phyloP scores from a whole-genome alignment of 2,329 filamentous ascomycete genomes.

The Exophiala bonariae region DNA sequence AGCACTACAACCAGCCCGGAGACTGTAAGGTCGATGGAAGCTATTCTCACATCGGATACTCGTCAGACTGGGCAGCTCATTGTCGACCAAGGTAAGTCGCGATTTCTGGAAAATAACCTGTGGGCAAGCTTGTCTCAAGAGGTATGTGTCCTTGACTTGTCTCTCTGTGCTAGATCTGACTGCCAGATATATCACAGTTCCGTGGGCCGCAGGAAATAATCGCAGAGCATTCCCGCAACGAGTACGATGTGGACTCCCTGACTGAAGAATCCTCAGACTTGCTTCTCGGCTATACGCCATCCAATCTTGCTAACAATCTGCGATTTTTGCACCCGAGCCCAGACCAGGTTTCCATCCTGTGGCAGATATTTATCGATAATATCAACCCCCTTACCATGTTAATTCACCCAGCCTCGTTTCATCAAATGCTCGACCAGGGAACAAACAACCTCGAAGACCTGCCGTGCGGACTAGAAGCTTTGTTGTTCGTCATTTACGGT shows the following conservation, averaged over 20 bases:
- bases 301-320: conserved; percentile 1
- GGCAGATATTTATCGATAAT: conserved; percentile 29
- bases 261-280: conserved; percentile 25
- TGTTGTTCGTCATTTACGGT: conserved; percentile 37
- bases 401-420: conserved; percentile 29
- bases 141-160: conserved; percentile 16
- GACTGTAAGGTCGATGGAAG: neutral
- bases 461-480: conserved; percentile 28
- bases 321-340: conserved; percentile 21
- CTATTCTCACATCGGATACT: conserved; percentile 18
- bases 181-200: conserved; percentile 23
- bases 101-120: conserved; percentile 27
- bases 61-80: conserved; percentile 19
- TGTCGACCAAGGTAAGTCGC: conserved; percentile 16
- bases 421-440: conserved; percentile 29
- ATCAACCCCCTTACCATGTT: conserved; percentile 30
- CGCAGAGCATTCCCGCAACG: conserved; percentile 17
- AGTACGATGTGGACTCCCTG: neutral
- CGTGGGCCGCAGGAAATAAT: conserved; percentile 23
- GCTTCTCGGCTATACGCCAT: conserved; percentile 23
- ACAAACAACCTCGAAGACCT: conserved; percentile 20
- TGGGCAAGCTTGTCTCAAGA: conserved; percentile 31
- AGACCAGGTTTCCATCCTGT: conserved; percentile 25
- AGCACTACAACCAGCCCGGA: too few species aligned
- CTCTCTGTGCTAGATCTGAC: neutral